phyloP scores from a whole-genome alignment of 2,329 filamentous ascomycete species.

The Ascochyta pisi region DNA sequence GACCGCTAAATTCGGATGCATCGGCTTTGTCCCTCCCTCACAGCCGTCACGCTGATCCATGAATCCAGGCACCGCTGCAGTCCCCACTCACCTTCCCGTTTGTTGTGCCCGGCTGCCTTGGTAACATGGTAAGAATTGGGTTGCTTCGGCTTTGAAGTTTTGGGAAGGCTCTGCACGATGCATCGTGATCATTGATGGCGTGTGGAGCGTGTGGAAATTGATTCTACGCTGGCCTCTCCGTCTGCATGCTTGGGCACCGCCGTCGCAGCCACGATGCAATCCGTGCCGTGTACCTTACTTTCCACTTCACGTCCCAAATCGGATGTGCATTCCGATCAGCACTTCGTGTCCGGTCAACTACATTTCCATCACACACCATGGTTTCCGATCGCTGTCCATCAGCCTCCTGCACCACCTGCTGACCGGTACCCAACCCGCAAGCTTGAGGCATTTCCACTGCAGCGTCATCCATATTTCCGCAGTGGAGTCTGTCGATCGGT shows the following conservation, averaged over 20 bases:
- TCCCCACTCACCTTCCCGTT: conserved; percentile 29
- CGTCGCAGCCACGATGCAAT: conserved; percentile 1
- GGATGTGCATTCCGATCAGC: conserved; percentile 2
- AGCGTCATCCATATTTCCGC: conserved; percentile 3
- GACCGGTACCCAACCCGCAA: not conserved
- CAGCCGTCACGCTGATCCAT: conserved; percentile 16
- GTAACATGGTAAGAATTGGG: conserved; percentile 4
- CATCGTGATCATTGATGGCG: conserved; percentile 9
- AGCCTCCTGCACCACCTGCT: not conserved
- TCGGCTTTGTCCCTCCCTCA: conserved; percentile 26
- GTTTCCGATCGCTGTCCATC: not conserved
- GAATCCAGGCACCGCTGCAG: conserved; percentile 20
- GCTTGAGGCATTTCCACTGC: conserved; percentile 9
- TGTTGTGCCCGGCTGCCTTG: conserved; percentile 22
- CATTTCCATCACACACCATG: not conserved
- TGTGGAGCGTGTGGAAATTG: conserved; percentile 12
- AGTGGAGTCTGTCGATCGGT: conserved; percentile 16
- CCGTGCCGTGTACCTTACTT: not conserved
- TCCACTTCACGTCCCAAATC: not conserved
- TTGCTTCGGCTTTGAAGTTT: conserved; percentile 12
- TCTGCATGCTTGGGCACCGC: conserved; percentile 1
- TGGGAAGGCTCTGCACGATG: not conserved
- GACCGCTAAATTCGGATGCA: conserved; percentile 27
- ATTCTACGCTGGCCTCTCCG: not conserved
- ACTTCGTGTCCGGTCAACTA: conserved; percentile 3